Base-by-base conservation (phyloP, 2,329 filamentous ascomycete genomes). In the Cercospora sp. region DNA sequence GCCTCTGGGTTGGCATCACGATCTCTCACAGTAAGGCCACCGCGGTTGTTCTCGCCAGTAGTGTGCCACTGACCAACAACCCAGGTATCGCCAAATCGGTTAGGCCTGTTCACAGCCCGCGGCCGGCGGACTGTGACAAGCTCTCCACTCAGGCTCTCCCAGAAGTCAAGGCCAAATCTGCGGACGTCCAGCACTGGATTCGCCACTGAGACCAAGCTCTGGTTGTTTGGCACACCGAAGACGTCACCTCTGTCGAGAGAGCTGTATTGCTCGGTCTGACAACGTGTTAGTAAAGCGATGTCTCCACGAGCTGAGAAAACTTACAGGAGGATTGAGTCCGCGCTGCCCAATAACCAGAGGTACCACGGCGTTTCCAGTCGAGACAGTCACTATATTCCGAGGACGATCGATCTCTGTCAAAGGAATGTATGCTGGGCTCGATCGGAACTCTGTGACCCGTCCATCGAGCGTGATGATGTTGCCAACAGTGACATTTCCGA, bases 1-100 rank as follows among this genome's bases (percentile, higher is more conserved):
- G 87, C 83, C 78, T 92, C 90, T 0, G 90, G 90, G 74, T 92
- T 92, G 51, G 86, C 87, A 75, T 92, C 89, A 81, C 81, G 82
- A 43, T 85, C 81, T 6, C 84, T 84, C 77, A 90, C 85, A 1
- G 90, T 91, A 69, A 92, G 73, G 7, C 90, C 89, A 18, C 87
- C 88, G 13, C 89, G 85, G 4, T 78, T 78, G 76, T 92, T 92
- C 69, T 83, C 77, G 1, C 90, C 89, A 2, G 88, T 88, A 4
- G 85, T 84, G 13, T 81, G 82, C 88, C 89, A 92, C 71, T 87
- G 82, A 3, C 90, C 90, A 18, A 86, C 81, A 5, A 91, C 85
- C 89, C 89, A 92, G 3, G 88, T 88, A 73, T 92, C 90, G 26
- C 89, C 89, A 74, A 84, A 91, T 64, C 78, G 81, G 76, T 89